Conservation (phyloP, 1,139 yeast species). For the Pichia kudriavzevii region DNA sequence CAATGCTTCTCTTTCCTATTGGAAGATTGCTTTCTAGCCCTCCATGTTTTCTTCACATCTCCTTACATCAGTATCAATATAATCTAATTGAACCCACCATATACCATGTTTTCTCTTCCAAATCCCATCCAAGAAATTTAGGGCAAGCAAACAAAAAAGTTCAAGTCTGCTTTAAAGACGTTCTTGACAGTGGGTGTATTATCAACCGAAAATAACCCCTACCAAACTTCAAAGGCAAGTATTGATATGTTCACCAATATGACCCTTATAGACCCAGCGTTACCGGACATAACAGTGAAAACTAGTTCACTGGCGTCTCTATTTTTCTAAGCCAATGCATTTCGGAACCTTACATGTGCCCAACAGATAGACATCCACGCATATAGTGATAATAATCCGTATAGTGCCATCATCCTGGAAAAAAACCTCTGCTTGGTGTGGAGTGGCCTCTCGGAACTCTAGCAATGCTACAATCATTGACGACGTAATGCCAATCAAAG, state of each 20-base stretch:
- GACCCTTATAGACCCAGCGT: constrained; percentile 61
- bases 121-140: constrained; percentile 31
- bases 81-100: constrained; percentile 25
- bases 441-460: constrained; percentile 60
- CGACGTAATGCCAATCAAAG: constrained; percentile 50
- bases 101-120: constrained; percentile 32
- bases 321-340: constrained; percentile 57
- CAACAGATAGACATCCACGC: constrained; percentile 76
- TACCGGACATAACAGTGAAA: constrained; percentile 60
- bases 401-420: constrained; percentile 71
- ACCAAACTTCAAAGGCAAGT: constrained; percentile 60
- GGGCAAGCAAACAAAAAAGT: constrained; percentile 46
- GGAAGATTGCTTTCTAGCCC: constrained; percentile 49
- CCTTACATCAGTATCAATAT: constrained; percentile 59
- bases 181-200: constrained; percentile 1
- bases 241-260: constrained; percentile 49
- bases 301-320: constrained; percentile 55
- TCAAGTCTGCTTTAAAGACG: constrained; percentile 53
- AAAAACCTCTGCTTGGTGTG: constrained; percentile 51
- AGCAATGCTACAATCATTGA: constrained; percentile 55
- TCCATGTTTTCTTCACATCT: constrained; percentile 57
- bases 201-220: constrained; percentile 51
- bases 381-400: constrained; percentile 76
- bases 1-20: no score
- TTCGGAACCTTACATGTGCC: constrained; percentile 68